Evolutionary conservation across 306 rosid genomes (phyloP), one percentile per base, ranked within the genome.

Genomic region (Corylus avellana): DNA sequence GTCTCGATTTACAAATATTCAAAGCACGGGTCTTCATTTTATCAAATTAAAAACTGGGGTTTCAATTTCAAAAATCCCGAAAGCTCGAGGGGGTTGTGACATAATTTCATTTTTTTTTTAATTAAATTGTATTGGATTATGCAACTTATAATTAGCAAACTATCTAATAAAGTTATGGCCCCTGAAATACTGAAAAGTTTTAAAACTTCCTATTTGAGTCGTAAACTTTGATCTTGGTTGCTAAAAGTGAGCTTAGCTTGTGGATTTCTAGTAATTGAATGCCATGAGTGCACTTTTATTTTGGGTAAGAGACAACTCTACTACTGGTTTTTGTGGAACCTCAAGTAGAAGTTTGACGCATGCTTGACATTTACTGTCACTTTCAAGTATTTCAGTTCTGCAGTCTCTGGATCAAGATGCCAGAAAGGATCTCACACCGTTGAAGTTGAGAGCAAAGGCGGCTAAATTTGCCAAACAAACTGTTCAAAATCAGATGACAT

Each of bases 401-500:
- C 98, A 96, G 90, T 96, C 99, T 75, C 78, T 93, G 90, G 99
- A 93, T 90, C 88, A 85, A 79, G 86, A 88, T 82, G 87, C 94
- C 74, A 90, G 99, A 84, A 90, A 82, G 78, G 86, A 89, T 74
- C 94, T 96, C 59, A 88, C 97, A 55, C 98, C 99, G 53, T 86
- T 89, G 62, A 96, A 91, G 79, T 84, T 96, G 90, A 88, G 99
- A 86, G 92, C 95, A 70, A 96, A 93, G 88, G 99, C 98, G 25
- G 89, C 98, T 53, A 96, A 93, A 73, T 96, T 96, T 88, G 98
- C 99, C 85, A 96, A 91, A 87, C 89, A 87, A 78, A 91, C 99
- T 17, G 97, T 93, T 75, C 89, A 89, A 86, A 83, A 73, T 80
- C 98, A 96, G 87, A 96, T 96, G 98, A 84, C 89, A 80, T 93